Conservation (phyloP, 805 yeast species). For the Saturnispora serradocipensis region DNA sequence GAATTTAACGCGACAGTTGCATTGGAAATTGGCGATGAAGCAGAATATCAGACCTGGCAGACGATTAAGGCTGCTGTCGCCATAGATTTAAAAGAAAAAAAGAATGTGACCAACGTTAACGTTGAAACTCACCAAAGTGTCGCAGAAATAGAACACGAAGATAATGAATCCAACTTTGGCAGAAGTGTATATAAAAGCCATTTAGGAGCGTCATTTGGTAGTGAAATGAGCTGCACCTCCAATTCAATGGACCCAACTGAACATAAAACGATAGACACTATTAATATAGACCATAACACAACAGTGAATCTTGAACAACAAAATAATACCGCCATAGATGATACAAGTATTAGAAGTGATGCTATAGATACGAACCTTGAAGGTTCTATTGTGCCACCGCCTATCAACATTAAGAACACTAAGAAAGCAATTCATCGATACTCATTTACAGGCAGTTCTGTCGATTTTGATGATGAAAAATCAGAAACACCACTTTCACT, state of each 20-base stretch:
- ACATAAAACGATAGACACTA: conserved; percentile 19
- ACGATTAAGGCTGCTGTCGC: conserved; percentile 42
- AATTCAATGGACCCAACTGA: conserved; percentile 7
- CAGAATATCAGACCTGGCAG: conserved; percentile 60
- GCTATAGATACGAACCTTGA: neutral
- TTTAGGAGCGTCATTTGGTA: conserved; percentile 18
- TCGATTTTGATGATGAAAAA: conserved; percentile 30
- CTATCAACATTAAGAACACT: conserved; percentile 15
- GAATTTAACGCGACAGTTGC: conserved; percentile 50
- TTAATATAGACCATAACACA: conserved; percentile 10
- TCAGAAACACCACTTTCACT: conserved; percentile 17
- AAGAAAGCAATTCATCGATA: conserved; percentile 14
- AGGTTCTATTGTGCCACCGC: conserved; percentile 3
- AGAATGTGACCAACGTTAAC: neutral
- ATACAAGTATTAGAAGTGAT: neutral
- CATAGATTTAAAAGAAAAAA: conserved; percentile 20
- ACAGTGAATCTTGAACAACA: conserved; percentile 3
- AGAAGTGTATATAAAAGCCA: conserved; percentile 8
- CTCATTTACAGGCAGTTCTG: conserved; percentile 24
- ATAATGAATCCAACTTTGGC: conserved; percentile 10
- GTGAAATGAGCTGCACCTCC: neutral
- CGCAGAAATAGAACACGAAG: conserved; percentile 7
- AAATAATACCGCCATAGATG: neutral
- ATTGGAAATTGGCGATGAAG: conserved; percentile 36
- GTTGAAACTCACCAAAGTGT: conserved; percentile 12